Evolutionary conservation across 768 basidiomycete species (phyloP).

Genomic region (Leccinum obscurum): DNA sequence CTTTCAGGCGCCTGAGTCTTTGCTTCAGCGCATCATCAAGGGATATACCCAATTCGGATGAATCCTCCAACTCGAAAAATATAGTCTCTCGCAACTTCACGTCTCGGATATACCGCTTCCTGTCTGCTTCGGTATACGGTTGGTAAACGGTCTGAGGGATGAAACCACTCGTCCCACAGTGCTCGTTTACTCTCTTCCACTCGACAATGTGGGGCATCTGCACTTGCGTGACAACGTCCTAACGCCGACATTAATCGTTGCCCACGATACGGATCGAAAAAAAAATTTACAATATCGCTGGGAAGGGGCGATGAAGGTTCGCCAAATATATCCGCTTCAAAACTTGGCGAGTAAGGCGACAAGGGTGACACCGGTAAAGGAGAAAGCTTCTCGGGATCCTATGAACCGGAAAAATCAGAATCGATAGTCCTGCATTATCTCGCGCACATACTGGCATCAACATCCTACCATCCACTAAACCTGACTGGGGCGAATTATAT

Average conservation of each 20-base stretch:
- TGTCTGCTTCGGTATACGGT: slow-evolving; percentile 76
- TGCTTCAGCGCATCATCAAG: slow-evolving; percentile 65
- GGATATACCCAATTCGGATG: slow-evolving; percentile 59
- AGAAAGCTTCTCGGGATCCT: slow-evolving; percentile 14
- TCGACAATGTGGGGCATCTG: slow-evolving; percentile 27
- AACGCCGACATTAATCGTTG: slow-evolving; percentile 2
- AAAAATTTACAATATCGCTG: slow-evolving; percentile 15
- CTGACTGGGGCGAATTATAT: slow-evolving; percentile 14
- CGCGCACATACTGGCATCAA: slow-evolving; percentile 12
- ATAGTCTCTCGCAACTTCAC: slow-evolving; percentile 64
- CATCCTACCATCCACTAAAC: slow-evolving; percentile 2
- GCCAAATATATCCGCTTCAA: slow-evolving; percentile 2
- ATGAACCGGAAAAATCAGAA: slow-evolving; percentile 1
- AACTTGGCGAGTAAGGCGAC: slow-evolving; percentile 4
- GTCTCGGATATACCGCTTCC: slow-evolving; percentile 74
- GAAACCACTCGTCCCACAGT: slow-evolving; percentile 44
- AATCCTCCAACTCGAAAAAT: slow-evolving; percentile 55
- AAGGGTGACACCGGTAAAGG: slow-evolving; percentile 16
- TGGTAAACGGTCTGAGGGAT: slow-evolving; percentile 72
- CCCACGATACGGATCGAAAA: not conserved
- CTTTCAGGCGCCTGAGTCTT: slow-evolving; percentile 52
- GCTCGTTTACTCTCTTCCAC: slow-evolving; percentile 25
- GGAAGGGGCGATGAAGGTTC: not conserved
- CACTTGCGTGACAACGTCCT: slow-evolving; percentile 24
- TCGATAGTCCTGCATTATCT: not conserved